Conservation (phyloP, 2,329 filamentous ascomycete genomes). For the Macrophomina tecta region DNA sequence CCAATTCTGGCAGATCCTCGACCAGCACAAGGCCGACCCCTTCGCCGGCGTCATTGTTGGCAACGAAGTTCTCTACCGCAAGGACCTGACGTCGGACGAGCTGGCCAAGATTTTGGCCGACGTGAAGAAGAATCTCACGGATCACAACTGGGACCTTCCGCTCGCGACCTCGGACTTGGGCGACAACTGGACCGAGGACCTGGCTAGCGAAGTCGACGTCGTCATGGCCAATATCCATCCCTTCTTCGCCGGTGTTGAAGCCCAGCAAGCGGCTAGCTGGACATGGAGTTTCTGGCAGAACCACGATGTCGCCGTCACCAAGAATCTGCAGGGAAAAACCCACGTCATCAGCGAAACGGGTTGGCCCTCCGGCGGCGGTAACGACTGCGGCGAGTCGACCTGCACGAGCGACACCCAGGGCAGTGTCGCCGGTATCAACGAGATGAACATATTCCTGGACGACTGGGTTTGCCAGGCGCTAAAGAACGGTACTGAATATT, state of each 20-base stretch:
- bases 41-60: conserved; percentile 69
- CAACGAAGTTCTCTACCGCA: conserved; percentile 67
- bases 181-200: conserved; percentile 77
- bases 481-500: conserved; percentile 85
- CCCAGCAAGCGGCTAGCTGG: conserved; percentile 74
- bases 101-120: conserved; percentile 69
- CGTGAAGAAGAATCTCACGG: conserved; percentile 75
- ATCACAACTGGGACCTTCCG: conserved; percentile 66
- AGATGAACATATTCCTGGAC: conserved; percentile 86
- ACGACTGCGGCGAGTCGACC: conserved; percentile 68
- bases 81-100: conserved; percentile 69
- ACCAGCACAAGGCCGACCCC: conserved; percentile 65
- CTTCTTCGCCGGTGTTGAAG: conserved; percentile 84
- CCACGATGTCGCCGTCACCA: conserved; percentile 70
- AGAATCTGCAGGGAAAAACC: conserved; percentile 58
- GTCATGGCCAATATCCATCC: conserved; percentile 98
- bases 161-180: conserved; percentile 90
- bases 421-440: conserved; percentile 76
- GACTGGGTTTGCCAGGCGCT: conserved; percentile 84
- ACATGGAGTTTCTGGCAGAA: conserved; percentile 81
- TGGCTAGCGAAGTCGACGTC: conserved; percentile 76
- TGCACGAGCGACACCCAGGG: conserved; percentile 66
- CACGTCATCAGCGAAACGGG: conserved; percentile 91
- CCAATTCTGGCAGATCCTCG: conserved; percentile 85
- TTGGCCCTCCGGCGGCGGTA: conserved; percentile 86